Conservation (phyloP, 148 eudicot species). For the Rhododendron ferrugineum region DNA sequence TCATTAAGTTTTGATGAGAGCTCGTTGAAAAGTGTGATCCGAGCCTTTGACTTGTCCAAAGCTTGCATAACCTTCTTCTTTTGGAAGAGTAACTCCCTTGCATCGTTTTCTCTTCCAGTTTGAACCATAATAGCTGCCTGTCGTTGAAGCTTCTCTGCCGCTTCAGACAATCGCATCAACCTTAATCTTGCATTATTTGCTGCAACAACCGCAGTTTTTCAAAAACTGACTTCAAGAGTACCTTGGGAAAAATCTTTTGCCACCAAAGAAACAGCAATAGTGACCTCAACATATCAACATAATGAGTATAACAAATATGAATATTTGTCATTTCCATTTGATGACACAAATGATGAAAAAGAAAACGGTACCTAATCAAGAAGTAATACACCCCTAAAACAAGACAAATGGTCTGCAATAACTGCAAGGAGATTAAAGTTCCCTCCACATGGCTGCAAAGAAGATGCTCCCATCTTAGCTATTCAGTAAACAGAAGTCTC, state of each 20-base stretch:
- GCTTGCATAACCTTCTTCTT: slow-evolving; percentile 79
- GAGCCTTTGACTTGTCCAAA: slow-evolving; percentile 71
- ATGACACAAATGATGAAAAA: neutral
- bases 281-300: neutral
- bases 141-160: slow-evolving; percentile 66
- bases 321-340: neutral
- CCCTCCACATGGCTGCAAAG: neutral
- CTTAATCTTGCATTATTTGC: slow-evolving; percentile 80
- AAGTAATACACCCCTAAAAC: neutral
- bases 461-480: neutral
- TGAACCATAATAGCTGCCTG: slow-evolving; percentile 65
- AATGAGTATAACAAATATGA: neutral
- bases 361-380: neutral
- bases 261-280: neutral
- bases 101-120: slow-evolving; percentile 65
- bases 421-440: neutral
- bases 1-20: slow-evolving; percentile 69
- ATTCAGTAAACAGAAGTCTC: neutral
- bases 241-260: neutral
- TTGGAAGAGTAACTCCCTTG: slow-evolving; percentile 74
- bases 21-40: slow-evolving; percentile 65
- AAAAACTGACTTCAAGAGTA: neutral
- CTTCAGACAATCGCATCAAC: slow-evolving; percentile 81
- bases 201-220: slow-evolving; percentile 19
- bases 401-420: neutral